Evolutionary conservation across 73 alveolate species (phyloP).

Genomic region (Paramecium pentaurelia): DNA sequence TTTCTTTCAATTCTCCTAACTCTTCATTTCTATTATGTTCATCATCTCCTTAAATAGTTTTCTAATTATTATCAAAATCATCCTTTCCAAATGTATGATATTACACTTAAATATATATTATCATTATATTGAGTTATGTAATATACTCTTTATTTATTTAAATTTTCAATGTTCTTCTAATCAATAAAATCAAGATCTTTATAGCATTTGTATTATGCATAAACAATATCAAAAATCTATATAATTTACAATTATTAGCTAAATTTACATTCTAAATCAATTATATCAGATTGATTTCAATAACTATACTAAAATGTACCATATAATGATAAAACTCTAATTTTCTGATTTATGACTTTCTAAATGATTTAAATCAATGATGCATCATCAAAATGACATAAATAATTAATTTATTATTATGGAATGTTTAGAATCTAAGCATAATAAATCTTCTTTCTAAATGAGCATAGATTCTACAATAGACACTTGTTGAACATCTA

Average conservation of each 20-base stretch:
- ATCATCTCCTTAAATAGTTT: neutral
- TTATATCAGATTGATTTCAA: too few relatives aligned
- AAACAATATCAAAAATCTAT: too few relatives aligned
- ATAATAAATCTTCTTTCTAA: neutral
- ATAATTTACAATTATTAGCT: too few relatives aligned
- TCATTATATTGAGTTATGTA: too few relatives aligned
- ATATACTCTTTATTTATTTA: too few relatives aligned
- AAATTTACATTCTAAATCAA: too few relatives aligned
- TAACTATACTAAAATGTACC: neutral
- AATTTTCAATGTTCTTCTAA: too few relatives aligned
- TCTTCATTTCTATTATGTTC: neutral
- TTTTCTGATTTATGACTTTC: neutral
- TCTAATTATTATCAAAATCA: neutral
- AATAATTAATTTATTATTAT: neutral
- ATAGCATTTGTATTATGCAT: too few relatives aligned
- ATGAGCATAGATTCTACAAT: neutral
- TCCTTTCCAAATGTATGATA: too few relatives aligned
- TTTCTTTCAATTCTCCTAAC: neutral
- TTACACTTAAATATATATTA: too few relatives aligned
- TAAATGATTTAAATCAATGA: neutral
- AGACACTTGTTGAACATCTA: neutral
- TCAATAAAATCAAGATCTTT: too few relatives aligned
- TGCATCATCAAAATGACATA: neutral
- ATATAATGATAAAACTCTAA: neutral
- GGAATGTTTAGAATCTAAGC: neutral